phyloP scores from a whole-genome alignment of 2,329 filamentous ascomycete genomes.

The Verticillium albo-atrum region DNA sequence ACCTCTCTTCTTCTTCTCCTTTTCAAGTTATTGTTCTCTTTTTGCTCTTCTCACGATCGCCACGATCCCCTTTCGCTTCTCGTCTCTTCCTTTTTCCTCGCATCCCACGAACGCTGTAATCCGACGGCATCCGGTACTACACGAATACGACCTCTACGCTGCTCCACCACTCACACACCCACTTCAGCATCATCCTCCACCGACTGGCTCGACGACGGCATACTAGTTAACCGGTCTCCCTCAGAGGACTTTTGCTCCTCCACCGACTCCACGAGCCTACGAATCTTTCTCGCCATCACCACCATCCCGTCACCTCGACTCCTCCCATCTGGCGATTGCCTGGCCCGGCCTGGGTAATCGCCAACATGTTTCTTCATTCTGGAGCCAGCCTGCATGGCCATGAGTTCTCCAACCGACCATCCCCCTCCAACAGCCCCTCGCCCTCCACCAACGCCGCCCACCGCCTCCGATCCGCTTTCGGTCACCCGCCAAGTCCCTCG shows the following conservation, averaged over 20 bases:
- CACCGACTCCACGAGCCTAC: background rate
- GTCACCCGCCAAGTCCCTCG: slow-evolving; percentile 9
- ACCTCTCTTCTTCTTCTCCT: background rate
- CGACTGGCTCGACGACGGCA: background rate
- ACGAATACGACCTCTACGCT: background rate
- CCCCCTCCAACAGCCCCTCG: slow-evolving; percentile 25
- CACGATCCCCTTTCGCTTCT: background rate
- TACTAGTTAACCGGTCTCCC: background rate
- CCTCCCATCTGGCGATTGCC: background rate
- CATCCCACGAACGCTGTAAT: background rate
- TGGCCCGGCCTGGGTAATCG: background rate
- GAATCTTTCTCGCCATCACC: background rate
- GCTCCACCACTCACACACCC: background rate
- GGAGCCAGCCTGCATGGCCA: slow-evolving; percentile 57
- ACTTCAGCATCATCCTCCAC: background rate
- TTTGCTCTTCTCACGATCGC: background rate
- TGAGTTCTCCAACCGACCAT: slow-evolving; percentile 44
- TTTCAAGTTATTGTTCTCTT: background rate
- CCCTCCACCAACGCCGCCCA: slow-evolving; percentile 36
- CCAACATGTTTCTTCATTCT: slow-evolving; percentile 54
- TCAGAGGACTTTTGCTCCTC: background rate
- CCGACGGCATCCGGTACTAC: background rate
- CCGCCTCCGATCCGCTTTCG: slow-evolving; percentile 38
- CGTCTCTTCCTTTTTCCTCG: background rate
- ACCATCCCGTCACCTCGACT: background rate